These are phyloP conservation scores for Rachicladosporium sp. DNA, from an alignment of 2,329 filamentous ascomycete genomes.

Conservation along the genomic window DNA sequence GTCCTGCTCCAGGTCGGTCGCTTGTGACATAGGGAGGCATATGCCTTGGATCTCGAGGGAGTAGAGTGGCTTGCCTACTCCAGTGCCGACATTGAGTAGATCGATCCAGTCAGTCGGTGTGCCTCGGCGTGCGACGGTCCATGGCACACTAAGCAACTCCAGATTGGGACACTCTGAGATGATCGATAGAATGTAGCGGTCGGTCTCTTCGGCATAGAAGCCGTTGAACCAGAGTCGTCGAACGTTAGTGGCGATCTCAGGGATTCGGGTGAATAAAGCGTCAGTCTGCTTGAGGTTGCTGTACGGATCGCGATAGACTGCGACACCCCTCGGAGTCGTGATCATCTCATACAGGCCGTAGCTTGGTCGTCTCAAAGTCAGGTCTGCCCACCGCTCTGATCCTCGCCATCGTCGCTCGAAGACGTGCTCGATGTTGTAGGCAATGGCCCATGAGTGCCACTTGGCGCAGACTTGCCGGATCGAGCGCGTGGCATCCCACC, in stretches of 20 bases:
- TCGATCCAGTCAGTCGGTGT: constrained; percentile 36
- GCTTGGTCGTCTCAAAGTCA: constrained; percentile 28
- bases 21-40: constrained; percentile 36
- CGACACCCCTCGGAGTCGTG: constrained; percentile 32
- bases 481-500: constrained; percentile 38
- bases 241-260: constrained; percentile 36
- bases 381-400: constrained; percentile 39
- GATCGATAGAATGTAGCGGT: constrained; percentile 36
- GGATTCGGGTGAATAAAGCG: constrained; percentile 32
- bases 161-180: constrained; percentile 36
- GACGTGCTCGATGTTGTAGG: constrained; percentile 38
- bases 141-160: constrained; percentile 38
- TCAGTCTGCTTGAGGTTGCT: constrained; percentile 36
- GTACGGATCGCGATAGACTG: constrained; percentile 42
- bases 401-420: constrained; percentile 43
- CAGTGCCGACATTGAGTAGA: constrained; percentile 31
- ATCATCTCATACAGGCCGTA: constrained; percentile 39
- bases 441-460: constrained; percentile 43
- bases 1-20: constrained; percentile 28
- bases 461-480: constrained; percentile 37
- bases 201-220: constrained; percentile 40
- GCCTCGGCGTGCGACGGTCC: constrained; percentile 40
- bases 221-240: constrained; percentile 44
- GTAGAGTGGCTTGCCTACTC: constrained; percentile 29
- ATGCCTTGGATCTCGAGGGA: constrained; percentile 41